These are phyloP conservation scores for Tetracladium maxilliforme DNA, from an alignment of 2,329 filamentous ascomycete species.

Conservation along the genomic window DNA sequence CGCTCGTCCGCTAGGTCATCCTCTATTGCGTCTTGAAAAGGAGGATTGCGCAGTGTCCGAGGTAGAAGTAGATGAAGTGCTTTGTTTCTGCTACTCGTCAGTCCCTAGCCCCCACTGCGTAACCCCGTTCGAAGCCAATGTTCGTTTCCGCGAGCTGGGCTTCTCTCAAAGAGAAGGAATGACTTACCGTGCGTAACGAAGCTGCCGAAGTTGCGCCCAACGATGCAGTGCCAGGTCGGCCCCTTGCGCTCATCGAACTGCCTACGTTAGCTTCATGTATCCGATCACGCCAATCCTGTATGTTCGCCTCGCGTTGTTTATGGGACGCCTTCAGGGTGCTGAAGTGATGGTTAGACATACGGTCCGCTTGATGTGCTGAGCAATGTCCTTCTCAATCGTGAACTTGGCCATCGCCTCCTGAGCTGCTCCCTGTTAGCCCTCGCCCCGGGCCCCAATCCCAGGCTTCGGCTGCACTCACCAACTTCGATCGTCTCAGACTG, in stretches of 20 bases:
- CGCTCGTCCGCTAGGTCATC: no score
- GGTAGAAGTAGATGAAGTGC: constrained; percentile 99
- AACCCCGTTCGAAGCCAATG: constrained; percentile 1
- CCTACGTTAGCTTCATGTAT: constrained; percentile 1
- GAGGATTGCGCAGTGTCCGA: constrained; percentile 94
- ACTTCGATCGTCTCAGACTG: constrained; percentile 91
- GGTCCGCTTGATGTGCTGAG: constrained; percentile 89
- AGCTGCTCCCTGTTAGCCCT: constrained; percentile 29
- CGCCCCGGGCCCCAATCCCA: neutral
- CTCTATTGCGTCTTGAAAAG: constrained; percentile 97
- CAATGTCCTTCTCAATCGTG: constrained; percentile 75
- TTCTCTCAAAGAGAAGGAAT: constrained; percentile 1
- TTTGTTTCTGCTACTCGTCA: constrained; percentile 82
- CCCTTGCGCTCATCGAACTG: constrained; percentile 96
- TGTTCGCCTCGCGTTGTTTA: constrained; percentile 3
- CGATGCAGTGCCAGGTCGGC: constrained; percentile 98
- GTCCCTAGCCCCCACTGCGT: neutral
- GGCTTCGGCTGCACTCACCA: constrained; percentile 43
- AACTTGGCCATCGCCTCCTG: constrained; percentile 59
- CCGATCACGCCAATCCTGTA: constrained; percentile 1
- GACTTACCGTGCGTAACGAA: constrained; percentile 88
- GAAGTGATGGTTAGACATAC: constrained; percentile 29
- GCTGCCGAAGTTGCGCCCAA: constrained; percentile 95
- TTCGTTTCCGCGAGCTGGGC: neutral
- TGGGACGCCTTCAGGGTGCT: neutral